These are phyloP conservation scores for Zygnema cylindricum DNA, from an alignment of 139 green algal species.

Conservation along the genomic window DNA sequence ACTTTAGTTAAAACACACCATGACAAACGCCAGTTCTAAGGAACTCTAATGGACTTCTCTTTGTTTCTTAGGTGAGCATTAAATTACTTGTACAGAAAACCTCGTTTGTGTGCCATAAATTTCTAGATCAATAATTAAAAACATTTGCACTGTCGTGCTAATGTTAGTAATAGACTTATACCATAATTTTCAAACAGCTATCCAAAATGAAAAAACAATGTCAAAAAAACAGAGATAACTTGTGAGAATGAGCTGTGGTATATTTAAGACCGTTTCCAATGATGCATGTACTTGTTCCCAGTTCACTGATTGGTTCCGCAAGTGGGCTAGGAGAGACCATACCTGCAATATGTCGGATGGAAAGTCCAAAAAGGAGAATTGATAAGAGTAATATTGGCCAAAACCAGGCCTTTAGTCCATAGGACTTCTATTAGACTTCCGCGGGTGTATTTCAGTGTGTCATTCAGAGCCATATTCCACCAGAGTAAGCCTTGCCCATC, in stretches of 20 bases:
- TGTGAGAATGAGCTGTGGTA: neutral
- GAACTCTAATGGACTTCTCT: too few relatives aligned
- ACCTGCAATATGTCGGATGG: constrained; percentile 52
- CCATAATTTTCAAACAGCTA: too few relatives aligned
- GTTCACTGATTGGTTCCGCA: neutral
- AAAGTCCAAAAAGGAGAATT: constrained; percentile 61
- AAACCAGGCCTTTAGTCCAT: constrained; percentile 12
- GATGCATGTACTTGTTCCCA: too few relatives aligned
- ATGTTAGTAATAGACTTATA: too few relatives aligned
- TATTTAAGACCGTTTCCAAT: neutral
- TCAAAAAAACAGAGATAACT: neutral
- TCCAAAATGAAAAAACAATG: neutral
- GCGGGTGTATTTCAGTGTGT: constrained; percentile 51
- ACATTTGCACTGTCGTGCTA: too few relatives aligned
- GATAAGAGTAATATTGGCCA: constrained; percentile 51
- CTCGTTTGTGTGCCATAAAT: too few relatives aligned
- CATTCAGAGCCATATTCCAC: constrained; percentile 22
- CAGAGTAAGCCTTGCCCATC: constrained; percentile 47
- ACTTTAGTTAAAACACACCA: too few relatives aligned
- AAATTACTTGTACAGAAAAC: too few relatives aligned
- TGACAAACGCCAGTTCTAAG: too few relatives aligned
- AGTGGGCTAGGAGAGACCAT: neutral
- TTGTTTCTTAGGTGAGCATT: too few relatives aligned
- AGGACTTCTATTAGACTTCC: constrained; percentile 55
- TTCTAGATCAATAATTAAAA: too few relatives aligned